These are phyloP conservation scores for Coemansia asiatica DNA, from an alignment of 192 early-diverging fungal species.

Conservation along the genomic window DNA sequence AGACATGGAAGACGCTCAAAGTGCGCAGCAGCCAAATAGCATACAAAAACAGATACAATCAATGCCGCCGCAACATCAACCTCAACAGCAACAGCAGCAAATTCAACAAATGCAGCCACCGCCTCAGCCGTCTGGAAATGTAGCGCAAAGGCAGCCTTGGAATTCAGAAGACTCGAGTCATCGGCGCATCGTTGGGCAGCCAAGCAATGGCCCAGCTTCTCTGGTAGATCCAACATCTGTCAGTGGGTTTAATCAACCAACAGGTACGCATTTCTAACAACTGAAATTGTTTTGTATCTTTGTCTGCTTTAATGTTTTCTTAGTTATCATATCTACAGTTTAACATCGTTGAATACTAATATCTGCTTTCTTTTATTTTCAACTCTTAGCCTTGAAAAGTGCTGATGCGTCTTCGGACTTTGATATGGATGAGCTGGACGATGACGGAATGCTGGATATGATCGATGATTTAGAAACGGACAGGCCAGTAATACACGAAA, in stretches of 20 bases:
- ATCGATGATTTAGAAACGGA: slow-evolving; percentile 39
- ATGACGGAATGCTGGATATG: slow-evolving; percentile 26
- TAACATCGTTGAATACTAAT: not conserved
- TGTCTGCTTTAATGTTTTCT: not conserved
- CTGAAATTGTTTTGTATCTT: not conserved
- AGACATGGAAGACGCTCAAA: slow-evolving; percentile 20
- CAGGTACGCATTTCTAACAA: slow-evolving; percentile 5
- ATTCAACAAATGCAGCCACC: not conserved
- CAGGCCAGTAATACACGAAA: slow-evolving; percentile 40
- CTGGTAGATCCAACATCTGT: not conserved
- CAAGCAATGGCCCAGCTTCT: not conserved
- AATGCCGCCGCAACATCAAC: not conserved
- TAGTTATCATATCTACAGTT: not conserved
- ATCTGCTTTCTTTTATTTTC: slow-evolving; percentile 3
- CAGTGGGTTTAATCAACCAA: not conserved
- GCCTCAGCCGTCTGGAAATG: not conserved
- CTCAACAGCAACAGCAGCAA: not conserved
- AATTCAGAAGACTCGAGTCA: not conserved
- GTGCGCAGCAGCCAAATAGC: not conserved
- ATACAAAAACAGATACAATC: not conserved
- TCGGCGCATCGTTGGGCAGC: not conserved
- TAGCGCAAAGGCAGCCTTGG: not conserved
- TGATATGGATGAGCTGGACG: slow-evolving; percentile 43
- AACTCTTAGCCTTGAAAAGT: not conserved
- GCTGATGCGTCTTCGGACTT: slow-evolving; percentile 27